Percentiles rank a stretch among this genome's conserved stretches.
These are phyloP conservation scores for Myxozyma kluyveri DNA, from an alignment of 805 yeast species.

Conservation along the genomic window DNA sequence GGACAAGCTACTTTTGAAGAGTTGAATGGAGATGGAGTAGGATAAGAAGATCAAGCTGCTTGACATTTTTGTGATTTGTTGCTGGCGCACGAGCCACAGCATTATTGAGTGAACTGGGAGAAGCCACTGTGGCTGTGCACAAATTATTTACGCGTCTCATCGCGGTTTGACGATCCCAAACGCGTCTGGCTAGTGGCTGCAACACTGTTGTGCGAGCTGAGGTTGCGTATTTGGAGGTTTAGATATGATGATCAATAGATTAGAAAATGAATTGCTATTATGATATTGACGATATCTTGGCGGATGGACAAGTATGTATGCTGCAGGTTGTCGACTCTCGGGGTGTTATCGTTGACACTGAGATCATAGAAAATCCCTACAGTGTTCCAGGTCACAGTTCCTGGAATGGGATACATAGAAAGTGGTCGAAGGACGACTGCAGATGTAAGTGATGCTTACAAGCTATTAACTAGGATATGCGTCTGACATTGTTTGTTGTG, in stretches of 20 bases:
- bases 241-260: background rate
- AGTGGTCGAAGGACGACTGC: slow-evolving; percentile 11
- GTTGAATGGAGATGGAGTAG: background rate
- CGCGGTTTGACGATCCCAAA: background rate
- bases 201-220: slow-evolving; percentile 10
- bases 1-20: too few relatives aligned
- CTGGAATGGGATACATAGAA: slow-evolving; percentile 84
- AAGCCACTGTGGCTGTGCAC: background rate
- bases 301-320: slow-evolving; percentile 39
- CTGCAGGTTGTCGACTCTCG: background rate
- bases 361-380: slow-evolving; percentile 61
- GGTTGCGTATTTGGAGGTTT: background rate
- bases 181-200: slow-evolving; percentile 2
- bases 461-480: background rate
- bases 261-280: slow-evolving; percentile 20
- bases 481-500: background rate
- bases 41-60: background rate
- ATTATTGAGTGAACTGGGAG: too few relatives aligned
- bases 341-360: slow-evolving; percentile 48
- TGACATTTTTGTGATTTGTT: background rate
- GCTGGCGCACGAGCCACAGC: background rate
- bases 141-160: background rate
- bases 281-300: slow-evolving; percentile 33
- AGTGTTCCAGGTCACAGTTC: slow-evolving; percentile 70
- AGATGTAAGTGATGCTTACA: slow-evolving; percentile 12